Conservation (phyloP, 2,329 filamentous ascomycete genomes). For the Tolypocladium tundrense region DNA sequence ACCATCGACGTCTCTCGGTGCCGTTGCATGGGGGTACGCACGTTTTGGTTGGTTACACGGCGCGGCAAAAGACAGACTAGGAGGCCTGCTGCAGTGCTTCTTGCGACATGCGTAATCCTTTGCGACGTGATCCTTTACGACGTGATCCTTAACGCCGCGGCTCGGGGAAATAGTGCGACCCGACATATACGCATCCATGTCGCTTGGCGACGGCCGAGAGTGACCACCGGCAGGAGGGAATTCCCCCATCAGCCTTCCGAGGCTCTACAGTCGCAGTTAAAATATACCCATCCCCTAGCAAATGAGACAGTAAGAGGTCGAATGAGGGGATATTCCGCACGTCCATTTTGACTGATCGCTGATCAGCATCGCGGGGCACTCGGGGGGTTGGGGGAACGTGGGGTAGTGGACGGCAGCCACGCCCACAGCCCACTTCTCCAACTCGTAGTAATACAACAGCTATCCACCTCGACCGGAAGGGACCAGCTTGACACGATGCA, state of each 20-base stretch:
- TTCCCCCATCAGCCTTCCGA: too few relatives aligned
- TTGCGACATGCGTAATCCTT: neutral
- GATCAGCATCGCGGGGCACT: neutral
- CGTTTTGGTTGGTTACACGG: neutral
- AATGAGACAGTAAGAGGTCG: neutral
- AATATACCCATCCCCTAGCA: neutral
- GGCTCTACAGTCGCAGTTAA: too few relatives aligned
- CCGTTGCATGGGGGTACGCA: neutral
- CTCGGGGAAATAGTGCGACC: neutral
- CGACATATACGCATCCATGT: neutral
- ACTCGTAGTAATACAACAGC: neutral
- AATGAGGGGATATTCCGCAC: neutral
- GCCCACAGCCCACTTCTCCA: neutral
- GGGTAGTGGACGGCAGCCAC: neutral
- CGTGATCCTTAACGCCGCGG: neutral
- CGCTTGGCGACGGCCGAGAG: neutral
- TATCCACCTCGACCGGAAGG: neutral
- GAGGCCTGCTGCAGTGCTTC: neutral
- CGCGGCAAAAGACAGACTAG: neutral
- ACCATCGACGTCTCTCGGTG: neutral
- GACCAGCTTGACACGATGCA: neutral
- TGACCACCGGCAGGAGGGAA: too few relatives aligned
- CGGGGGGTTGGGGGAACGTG: neutral
- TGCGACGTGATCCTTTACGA: too few relatives aligned
- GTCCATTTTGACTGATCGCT: neutral